Evolutionary conservation across 2,329 filamentous ascomycete species (phyloP).

Genomic region (Colletotrichum incanum): DNA sequence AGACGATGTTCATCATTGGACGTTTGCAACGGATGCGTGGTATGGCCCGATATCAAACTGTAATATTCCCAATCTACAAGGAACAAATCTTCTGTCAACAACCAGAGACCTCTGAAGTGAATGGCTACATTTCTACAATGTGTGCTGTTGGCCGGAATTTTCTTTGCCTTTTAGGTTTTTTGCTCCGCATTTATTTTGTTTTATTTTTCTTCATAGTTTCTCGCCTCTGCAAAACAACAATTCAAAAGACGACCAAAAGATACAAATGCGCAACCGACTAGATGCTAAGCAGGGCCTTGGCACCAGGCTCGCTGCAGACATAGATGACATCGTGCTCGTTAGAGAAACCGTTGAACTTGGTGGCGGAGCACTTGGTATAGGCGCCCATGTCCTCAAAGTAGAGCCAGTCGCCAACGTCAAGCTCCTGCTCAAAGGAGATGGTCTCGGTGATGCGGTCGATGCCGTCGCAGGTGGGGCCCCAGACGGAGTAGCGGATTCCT

Average conservation of each 20-base stretch:
- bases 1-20: not conserved
- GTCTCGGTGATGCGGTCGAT: conserved; percentile 94
- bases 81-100: not conserved
- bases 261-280: not conserved
- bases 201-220: not conserved
- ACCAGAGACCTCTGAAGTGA: conserved; percentile 9
- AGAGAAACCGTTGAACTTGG: conserved; percentile 96
- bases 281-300: conserved; percentile 76
- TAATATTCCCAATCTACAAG: conserved; percentile 12
- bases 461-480: conserved; percentile 97
- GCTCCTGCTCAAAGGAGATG: conserved; percentile 80
- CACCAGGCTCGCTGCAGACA: conserved; percentile 93
- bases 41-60: conserved; percentile 10
- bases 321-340: conserved; percentile 95
- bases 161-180: not conserved
- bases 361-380: conserved; percentile 98
- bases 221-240: not conserved
- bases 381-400: conserved; percentile 99
- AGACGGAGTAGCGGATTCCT: conserved; percentile 90
- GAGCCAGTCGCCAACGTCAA: conserved; percentile 97
- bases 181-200: not conserved
- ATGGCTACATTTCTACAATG: conserved; percentile 11
- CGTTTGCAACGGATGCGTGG: not conserved
- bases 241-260: not conserved
- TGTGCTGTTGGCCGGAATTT: conserved; percentile 22